phyloP scores from a whole-genome alignment of 2,329 filamentous ascomycete species.

The Monilinia fructigena region DNA sequence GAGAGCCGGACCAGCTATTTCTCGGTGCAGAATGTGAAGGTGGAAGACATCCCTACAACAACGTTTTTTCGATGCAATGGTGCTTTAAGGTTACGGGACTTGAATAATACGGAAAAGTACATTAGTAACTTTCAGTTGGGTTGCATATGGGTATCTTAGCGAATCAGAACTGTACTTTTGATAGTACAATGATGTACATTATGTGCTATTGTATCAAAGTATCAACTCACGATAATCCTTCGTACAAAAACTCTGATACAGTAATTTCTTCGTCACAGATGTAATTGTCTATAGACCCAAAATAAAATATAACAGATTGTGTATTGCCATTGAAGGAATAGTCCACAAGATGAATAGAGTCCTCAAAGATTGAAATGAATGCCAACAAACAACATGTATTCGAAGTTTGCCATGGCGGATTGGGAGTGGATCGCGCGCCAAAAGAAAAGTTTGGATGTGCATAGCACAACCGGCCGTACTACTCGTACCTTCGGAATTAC shows the following conservation, averaged over 20 bases:
- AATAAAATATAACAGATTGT: not conserved
- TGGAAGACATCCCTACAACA: not conserved
- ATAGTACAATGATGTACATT: not conserved
- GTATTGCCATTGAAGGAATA: not conserved
- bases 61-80: not conserved
- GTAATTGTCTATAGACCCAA: not conserved
- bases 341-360: too few species aligned
- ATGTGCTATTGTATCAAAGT: not conserved
- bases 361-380: not conserved
- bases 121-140: not conserved
- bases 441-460: slow-evolving; percentile 7
- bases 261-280: accelerated
- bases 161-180: not conserved
- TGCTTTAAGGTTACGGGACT: not conserved
- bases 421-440: not conserved
- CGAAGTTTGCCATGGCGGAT: not conserved
- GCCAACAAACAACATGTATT: not conserved
- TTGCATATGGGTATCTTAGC: not conserved
- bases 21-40: not conserved
- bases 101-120: not conserved
- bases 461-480: slow-evolving; percentile 12
- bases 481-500: not conserved
- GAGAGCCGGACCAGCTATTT: not conserved
- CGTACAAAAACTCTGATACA: not conserved
- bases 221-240: not conserved